A percentile compares a stretch with the other conserved stretches of the same genome.
These are phyloP conservation scores for Aspergillus vadensis DNA, from an alignment of 2,329 filamentous ascomycete species.

Conservation along the genomic window DNA sequence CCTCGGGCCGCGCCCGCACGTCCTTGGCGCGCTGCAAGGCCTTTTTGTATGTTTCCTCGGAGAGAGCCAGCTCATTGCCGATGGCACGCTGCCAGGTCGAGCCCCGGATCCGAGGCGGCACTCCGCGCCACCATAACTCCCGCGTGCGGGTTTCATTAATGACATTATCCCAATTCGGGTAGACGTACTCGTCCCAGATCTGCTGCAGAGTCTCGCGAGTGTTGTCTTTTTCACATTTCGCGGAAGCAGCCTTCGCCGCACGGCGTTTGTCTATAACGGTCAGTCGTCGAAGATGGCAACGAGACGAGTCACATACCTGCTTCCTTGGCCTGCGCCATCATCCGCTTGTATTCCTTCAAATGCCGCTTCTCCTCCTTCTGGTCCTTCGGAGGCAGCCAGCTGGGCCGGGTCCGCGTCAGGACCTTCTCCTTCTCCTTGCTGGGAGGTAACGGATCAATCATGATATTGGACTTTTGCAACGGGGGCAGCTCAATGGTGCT, in stretches of 20 bases:
- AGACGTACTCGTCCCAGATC: slow-evolving; percentile 64
- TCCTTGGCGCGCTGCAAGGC: slow-evolving; percentile 59
- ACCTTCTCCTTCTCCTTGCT: slow-evolving; percentile 69
- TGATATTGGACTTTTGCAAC: slow-evolving; percentile 62
- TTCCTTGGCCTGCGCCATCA: slow-evolving; percentile 65
- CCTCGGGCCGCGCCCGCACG: slow-evolving; percentile 46
- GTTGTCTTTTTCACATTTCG: slow-evolving; percentile 53
- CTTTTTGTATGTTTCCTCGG: slow-evolving; percentile 57
- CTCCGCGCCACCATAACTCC: slow-evolving; percentile 66
- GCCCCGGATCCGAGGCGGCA: slow-evolving; percentile 58
- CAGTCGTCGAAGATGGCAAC: slow-evolving; percentile 5
- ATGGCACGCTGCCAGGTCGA: slow-evolving; percentile 62
- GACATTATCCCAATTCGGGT: slow-evolving; percentile 60
- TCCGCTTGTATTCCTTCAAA: slow-evolving; percentile 69
- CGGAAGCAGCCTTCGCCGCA: slow-evolving; percentile 50
- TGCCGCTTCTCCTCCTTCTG: slow-evolving; percentile 90
- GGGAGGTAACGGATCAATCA: slow-evolving; percentile 67
- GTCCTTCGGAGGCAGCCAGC: slow-evolving; percentile 69
- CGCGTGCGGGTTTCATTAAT: slow-evolving; percentile 58
- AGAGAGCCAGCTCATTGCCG: slow-evolving; percentile 62
- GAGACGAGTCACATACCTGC: slow-evolving; percentile 46
- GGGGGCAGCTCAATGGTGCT: slow-evolving; percentile 57
- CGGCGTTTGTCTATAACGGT: slow-evolving; percentile 50
- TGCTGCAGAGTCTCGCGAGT: slow-evolving; percentile 56
- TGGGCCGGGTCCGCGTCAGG: slow-evolving; percentile 66